Percentiles rank a stretch among this genome's conserved stretches.
These are phyloP conservation scores for Salix udensis DNA, from an alignment of 345 rosid species.

Conservation along the genomic window DNA sequence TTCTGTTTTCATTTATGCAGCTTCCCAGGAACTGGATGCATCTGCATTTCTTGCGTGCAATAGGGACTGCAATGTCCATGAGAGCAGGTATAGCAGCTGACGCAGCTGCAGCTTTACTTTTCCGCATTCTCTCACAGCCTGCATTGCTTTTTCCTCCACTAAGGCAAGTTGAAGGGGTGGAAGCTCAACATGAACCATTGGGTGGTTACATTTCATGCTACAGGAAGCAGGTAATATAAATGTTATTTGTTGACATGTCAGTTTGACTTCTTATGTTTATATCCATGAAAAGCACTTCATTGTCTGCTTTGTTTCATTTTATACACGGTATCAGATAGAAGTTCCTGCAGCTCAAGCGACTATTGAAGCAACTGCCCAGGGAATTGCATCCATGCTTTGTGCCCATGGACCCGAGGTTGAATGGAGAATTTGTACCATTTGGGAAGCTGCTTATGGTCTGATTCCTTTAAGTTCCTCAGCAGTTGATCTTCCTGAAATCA, in stretches of 20 bases:
- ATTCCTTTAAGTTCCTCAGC: constrained; percentile 92
- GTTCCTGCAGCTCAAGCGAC: constrained; percentile 95
- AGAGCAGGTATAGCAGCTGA: constrained; percentile 97
- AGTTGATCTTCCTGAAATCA: constrained; percentile 95
- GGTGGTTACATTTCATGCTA: constrained; percentile 75
- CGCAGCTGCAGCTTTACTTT: constrained; percentile 97
- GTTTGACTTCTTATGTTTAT: constrained; percentile 1
- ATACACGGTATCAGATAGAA: constrained; percentile 51
- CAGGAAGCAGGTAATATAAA: constrained; percentile 66
- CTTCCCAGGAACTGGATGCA: constrained; percentile 99
- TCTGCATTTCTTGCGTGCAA: constrained; percentile 96
- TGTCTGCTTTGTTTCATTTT: neutral
- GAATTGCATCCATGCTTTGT: constrained; percentile 98
- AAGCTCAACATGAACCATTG: constrained; percentile 63
- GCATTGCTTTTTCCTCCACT: constrained; percentile 95
- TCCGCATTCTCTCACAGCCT: constrained; percentile 89
- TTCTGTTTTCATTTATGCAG: constrained; percentile 43
- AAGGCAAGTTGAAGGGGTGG: constrained; percentile 85
- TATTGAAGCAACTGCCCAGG: constrained; percentile 99
- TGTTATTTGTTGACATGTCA: constrained; percentile 2
- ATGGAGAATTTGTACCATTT: constrained; percentile 98
- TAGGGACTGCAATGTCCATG: constrained; percentile 98
- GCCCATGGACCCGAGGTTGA: constrained; percentile 99
- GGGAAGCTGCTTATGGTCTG: constrained; percentile 99
- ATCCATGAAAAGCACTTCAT: neutral